Conservation (phyloP, 306 rosid genomes). For the Leucaena leucocephala region DNA sequence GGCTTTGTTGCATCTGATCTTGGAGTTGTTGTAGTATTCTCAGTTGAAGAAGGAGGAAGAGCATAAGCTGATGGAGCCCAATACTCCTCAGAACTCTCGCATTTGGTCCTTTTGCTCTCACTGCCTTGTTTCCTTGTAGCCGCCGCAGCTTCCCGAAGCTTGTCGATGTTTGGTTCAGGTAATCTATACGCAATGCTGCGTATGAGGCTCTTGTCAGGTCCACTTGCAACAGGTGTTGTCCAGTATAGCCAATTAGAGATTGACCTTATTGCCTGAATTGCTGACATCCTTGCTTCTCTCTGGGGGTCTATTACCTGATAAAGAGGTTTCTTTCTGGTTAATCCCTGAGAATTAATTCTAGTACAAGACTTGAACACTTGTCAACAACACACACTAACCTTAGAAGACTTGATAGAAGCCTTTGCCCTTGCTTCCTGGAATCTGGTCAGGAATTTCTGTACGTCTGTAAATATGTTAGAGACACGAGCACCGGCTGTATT, state of each 20-base stretch:
- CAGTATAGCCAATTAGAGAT: constrained; percentile 92
- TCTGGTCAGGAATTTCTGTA: constrained; percentile 74
- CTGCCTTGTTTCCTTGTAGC: constrained; percentile 44
- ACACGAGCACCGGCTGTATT: constrained; percentile 68
- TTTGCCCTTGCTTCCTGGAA: constrained; percentile 60
- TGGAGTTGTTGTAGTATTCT: background rate
- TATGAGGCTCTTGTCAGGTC: constrained; percentile 37
- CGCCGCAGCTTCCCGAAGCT: constrained; percentile 78
- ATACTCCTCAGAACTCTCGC: constrained; percentile 51
- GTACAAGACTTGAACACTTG: no score
- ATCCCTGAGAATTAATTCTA: background rate
- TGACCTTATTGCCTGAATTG: constrained; percentile 85
- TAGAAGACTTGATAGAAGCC: constrained; percentile 42
- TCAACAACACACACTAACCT: constrained; percentile 47
- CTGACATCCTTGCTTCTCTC: constrained; percentile 72
- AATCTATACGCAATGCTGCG: constrained; percentile 25
- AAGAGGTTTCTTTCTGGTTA: background rate
- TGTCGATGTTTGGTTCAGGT: constrained; percentile 52
- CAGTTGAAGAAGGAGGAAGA: constrained; percentile 53
- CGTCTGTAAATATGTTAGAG: constrained; percentile 80
- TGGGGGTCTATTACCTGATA: constrained; percentile 68
- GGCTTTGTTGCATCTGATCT: constrained; percentile 32
- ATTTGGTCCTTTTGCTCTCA: constrained; percentile 33
- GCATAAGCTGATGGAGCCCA: constrained; percentile 65
- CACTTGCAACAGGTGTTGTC: constrained; percentile 51